Base-by-base conservation (phyloP, 176 grass and related monocot genomes). In the Avena insularis region DNA sequence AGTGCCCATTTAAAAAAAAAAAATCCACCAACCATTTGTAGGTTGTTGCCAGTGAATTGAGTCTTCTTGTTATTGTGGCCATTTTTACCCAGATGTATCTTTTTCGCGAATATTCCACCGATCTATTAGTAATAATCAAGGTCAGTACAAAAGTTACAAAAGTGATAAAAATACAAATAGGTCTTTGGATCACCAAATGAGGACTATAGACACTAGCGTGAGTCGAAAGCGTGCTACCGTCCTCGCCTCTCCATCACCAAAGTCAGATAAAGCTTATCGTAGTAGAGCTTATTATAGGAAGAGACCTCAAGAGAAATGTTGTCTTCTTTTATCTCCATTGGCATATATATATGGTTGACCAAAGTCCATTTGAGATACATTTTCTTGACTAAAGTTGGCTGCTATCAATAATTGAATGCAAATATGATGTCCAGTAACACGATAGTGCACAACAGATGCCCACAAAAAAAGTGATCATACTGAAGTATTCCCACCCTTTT, bases 11-110 rank as follows among this genome's bases (percentile, higher is more conserved):
- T 23, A 23, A 23, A 23, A 23, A 23, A 23, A 23, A 23, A 23
- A 23, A 25, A 49, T 5, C 46, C 71, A 74, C 71, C 71, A 74
- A 74, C 45, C 71, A 74, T 74, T 74, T 49, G 71, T 23, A 0
- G 2, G 71, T 74, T 49, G 45, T 49, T 65, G 62, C 25, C 11
- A 29, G 3, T 13, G 5, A 64, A 64, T 64, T 3, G 13, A 64
- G 12, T 29, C 60, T 4, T 62, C 21, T 29, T 33, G 5, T 36
- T 57, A 19, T 23, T 9, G 12, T 56, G 13, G 1, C 23, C 15
- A 64, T 51, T 78, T 56, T 35, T 4, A 12, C 35, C 15, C 6
- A 2, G 8, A 47, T 19, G 23, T 23, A 23, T 23, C 23, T 2
- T 23, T 55, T 68, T 70, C 70, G 56, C 46, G 1, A 21, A 3